phyloP scores from a whole-genome alignment of 257 asterid genomes.

The Prunella vulgaris region DNA sequence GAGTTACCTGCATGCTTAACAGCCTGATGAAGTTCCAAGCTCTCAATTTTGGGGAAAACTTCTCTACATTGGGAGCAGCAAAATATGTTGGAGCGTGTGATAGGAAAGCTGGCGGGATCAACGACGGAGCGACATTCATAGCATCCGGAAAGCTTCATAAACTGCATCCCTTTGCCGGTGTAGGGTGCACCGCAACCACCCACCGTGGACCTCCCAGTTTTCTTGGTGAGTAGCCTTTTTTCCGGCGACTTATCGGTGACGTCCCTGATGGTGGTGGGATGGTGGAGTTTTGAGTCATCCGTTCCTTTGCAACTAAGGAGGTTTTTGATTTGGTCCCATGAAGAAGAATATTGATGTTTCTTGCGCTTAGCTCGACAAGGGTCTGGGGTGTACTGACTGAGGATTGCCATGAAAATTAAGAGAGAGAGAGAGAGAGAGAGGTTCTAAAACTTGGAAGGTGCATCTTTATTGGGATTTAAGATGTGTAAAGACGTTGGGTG shows the following conservation, averaged over 20 bases:
- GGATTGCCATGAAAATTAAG: constrained; percentile 37
- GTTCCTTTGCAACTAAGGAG: constrained; percentile 53
- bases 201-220: background rate
- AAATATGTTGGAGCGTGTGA: constrained; percentile 55
- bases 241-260: constrained; percentile 65
- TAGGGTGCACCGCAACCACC: constrained; percentile 27
- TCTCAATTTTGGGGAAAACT: constrained; percentile 76
- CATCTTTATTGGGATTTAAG: constrained; percentile 36
- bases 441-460: constrained; percentile 16
- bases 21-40: constrained; percentile 85
- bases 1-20: constrained; percentile 72
- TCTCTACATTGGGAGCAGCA: constrained; percentile 83
- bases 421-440: constrained; percentile 24
- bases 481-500: constrained; percentile 6
- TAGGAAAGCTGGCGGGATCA: constrained; percentile 67
- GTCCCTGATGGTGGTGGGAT: constrained; percentile 47
- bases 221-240: background rate
- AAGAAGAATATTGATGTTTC: constrained; percentile 28
- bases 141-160: constrained; percentile 81
- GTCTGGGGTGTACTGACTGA: no score
- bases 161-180: constrained; percentile 54
- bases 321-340: constrained; percentile 71
- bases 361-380: constrained; percentile 25
- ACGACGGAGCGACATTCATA: constrained; percentile 79
- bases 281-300: constrained; percentile 39